Evolutionary conservation across 1,139 yeast genomes (phyloP).

Genomic region (Pichia sp.): DNA sequence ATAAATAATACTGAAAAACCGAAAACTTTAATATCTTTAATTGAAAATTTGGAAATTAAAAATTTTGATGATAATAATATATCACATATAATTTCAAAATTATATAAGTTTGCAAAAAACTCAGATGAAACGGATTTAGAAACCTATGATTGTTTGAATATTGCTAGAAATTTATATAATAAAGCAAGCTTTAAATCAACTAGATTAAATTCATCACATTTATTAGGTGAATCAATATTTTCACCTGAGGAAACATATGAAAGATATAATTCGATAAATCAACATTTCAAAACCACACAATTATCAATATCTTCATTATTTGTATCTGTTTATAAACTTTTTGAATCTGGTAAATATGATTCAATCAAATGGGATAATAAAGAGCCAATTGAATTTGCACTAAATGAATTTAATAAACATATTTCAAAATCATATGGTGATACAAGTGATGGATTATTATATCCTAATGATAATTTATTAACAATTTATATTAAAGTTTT

Average conservation of each 20-base stretch:
- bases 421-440: constrained; percentile 30
- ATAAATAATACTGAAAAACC: constrained; percentile 17
- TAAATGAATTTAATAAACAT: constrained; percentile 46
- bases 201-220: constrained; percentile 21
- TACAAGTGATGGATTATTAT: constrained; percentile 30
- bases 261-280: constrained; percentile 28
- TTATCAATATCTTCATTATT: constrained; percentile 42
- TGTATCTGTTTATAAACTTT: constrained; percentile 24
- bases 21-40: constrained; percentile 13
- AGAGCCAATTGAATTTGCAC: constrained; percentile 54
- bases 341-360: constrained; percentile 17
- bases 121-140: constrained; percentile 2
- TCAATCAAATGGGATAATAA: constrained; percentile 15
- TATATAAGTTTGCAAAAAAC: constrained; percentile 21
- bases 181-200: constrained; percentile 17
- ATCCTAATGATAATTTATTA: constrained; percentile 47
- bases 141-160: constrained; percentile 15
- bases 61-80: constrained; percentile 24
- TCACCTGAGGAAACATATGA: constrained; percentile 35
- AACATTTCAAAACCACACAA: constrained; percentile 27
- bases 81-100: constrained; percentile 22
- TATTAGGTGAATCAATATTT: constrained; percentile 40
- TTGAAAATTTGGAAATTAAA: constrained; percentile 9
- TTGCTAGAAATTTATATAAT: constrained; percentile 23
- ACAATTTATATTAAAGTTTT: constrained; percentile 46